phyloP scores from a whole-genome alignment of 768 basidiomycete genomes.

The Lactarius akahatsu region DNA sequence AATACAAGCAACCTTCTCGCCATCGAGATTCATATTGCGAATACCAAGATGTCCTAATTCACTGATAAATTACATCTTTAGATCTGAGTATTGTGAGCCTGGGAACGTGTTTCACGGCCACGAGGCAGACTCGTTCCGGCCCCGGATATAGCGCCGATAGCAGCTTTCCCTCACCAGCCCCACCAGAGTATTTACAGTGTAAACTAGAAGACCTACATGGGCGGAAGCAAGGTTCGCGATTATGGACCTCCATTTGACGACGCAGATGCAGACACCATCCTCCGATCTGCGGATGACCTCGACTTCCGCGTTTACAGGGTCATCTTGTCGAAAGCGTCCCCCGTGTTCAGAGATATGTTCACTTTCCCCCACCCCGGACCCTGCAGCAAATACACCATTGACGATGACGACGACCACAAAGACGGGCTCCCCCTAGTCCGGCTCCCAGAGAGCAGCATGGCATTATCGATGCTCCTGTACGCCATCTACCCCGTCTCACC shows the following conservation, averaged over 20 bases:
- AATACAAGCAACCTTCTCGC: too few relatives aligned
- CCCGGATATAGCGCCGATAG: neutral
- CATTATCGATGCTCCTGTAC: constrained; percentile 5
- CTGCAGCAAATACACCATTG: neutral
- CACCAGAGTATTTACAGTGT: neutral
- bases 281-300: constrained; percentile 26
- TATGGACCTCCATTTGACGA: constrained; percentile 21
- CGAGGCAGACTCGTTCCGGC: too few relatives aligned
- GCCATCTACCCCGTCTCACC: constrained; percentile 11
- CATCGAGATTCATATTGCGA: too few relatives aligned
- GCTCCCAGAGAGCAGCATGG: constrained; percentile 8
- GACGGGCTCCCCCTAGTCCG: constrained; percentile 6
- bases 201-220: neutral
- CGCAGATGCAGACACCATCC: constrained; percentile 24
- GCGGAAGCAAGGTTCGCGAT: neutral
- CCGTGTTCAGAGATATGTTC: constrained; percentile 21
- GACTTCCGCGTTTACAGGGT: constrained; percentile 25
- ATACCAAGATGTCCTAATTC: too few relatives aligned
- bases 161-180: neutral
- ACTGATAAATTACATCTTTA: too few relatives aligned
- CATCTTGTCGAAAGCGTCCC: constrained; percentile 26
- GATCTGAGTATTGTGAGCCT: too few relatives aligned
- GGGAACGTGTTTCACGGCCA: too few relatives aligned
- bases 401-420: constrained; percentile 9
- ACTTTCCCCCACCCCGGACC: constrained; percentile 9